Base-by-base conservation (phyloP, 2,329 filamentous ascomycete species). In the Alternaria sp. region DNA sequence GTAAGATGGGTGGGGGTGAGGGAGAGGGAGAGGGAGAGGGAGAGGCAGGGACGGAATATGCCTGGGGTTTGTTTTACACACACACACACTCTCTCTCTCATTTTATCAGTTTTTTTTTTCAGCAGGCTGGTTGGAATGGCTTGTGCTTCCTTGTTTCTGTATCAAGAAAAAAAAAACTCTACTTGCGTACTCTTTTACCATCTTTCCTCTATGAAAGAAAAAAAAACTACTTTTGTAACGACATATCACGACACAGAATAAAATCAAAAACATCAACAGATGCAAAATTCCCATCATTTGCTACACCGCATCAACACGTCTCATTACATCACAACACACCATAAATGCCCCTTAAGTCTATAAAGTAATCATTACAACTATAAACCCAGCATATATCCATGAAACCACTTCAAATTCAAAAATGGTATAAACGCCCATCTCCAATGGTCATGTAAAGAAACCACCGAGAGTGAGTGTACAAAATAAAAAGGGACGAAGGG, bases 301-400 rank as follows among this genome's bases (percentile, higher is more conserved):
- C 17, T 17, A 17, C 14, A 40, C 37, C 1, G 13, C 17, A 40
- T 8, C 2, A 40, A 3, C 37, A 36, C 17, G 14, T 36, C 33
- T 17, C 33, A 36, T 36, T 4, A 33, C 21, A 24, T 33, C 11
- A 26, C 17, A n/a, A 13, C 5, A 17, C 9, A 39, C 13, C 11
- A 34, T 26, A n/a, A 33, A 17, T 17, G 17, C 17, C 17, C 17
- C 17, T 34, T 44, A 54, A 51, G 26, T 61, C 58, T 61, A 61
- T 53, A 51, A 37, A 56, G 29, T 58, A 31, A 56, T 55, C 48
- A 62, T 56, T 64, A 66, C 59, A 66, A 57, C 61, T 64, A 64
- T 58, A 62, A 59, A 56, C 39, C 51, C 49, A 64, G 54, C 49
- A 48, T 64, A 40, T 54, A 59, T 59, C 54, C 54, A 60, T 51